Base-by-base conservation (phyloP, 495 filamentous ascomycete species). In the Acidiella bohemica region DNA sequence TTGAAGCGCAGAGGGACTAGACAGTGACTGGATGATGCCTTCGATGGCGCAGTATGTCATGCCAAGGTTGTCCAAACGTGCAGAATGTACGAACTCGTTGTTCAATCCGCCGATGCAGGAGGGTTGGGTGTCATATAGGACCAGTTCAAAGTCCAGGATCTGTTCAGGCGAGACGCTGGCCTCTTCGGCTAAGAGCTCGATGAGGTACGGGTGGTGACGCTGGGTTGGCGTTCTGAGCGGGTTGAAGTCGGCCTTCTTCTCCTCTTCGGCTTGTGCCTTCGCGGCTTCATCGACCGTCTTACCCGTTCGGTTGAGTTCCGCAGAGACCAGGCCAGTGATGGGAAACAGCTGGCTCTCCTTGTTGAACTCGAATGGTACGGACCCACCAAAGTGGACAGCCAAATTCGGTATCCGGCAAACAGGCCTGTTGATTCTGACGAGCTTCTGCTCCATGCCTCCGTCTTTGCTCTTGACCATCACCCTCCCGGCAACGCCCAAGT, bases 281-380 rank as follows among this genome's bases (percentile, higher is more conserved):
- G 67, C 62, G 20, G 59, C 59, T 21, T 60, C 57, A 4, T 62
- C 56, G 23, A 53, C 56, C 18, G 56, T 50, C 32, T 61, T 63
- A 24, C 70, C 69, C 18, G 70, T 70, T 41, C 83, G 69, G 64
- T 94, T 93, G 41, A 99, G 71, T 58, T 93, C 87, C 5, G 83
- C 81, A 23, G 81, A 75, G 18, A 81, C 78, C 25, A 96, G 68
- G 19, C 90, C 92, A 4, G 81, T 78, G 51, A 99, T 95, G 4
- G 90, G 90, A 50, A 92, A 85, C 28, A 99, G 62, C 56, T 99
- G 90, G 12, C 79, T 81, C 64, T 99, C 90, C 65, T 93, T 94
- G 67, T 96, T 96, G 58, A 93, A 94, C 19, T 77, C 60, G 51
- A 97, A 97, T 40, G 65, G 78, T 37, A 84, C 72, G 49, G 82